These are phyloP conservation scores for Pigoraptor vietnamica DNA, from an alignment of 78 protist genomes.

Conservation along the genomic window DNA sequence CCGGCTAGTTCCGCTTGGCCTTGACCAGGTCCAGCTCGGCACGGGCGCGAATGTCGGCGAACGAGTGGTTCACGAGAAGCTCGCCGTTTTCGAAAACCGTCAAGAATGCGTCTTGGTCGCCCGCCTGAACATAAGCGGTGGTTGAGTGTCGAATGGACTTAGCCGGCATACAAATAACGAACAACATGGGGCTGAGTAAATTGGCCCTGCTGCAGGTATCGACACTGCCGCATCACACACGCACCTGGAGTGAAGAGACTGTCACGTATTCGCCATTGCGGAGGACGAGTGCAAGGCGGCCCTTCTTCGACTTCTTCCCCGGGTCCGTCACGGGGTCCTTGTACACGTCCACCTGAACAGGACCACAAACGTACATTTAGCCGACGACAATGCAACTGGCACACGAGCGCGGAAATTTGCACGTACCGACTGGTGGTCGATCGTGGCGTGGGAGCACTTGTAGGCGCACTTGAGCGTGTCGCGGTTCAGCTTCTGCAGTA, in stretches of 20 bases:
- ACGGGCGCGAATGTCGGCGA: not conserved
- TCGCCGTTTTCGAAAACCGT: not conserved
- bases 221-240: no score
- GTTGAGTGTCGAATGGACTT: not conserved
- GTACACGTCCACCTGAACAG: slow-evolving; percentile 3
- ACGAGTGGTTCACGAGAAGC: not conserved
- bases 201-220: not conserved
- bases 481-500: slow-evolving; percentile 36
- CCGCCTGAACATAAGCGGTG: not conserved
- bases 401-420: not conserved
- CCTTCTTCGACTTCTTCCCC: slow-evolving; percentile 33
- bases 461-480: slow-evolving; percentile 36
- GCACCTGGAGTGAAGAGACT: not conserved
- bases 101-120: not conserved
- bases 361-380: not conserved
- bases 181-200: not conserved
- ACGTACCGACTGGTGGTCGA: not conserved
- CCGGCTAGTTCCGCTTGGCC: not conserved
- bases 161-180: not conserved
- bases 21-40: not conserved
- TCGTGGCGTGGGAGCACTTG: slow-evolving; percentile 31
- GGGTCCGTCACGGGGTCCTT: slow-evolving; percentile 49
- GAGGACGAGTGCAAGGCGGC: not conserved
- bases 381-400: not conserved
- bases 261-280: not conserved